A percentile compares a stretch with the other conserved stretches of the same genome.
Evolutionary conservation across 306 rosid genomes (phyloP).

Genomic region (Inga oerstediana): DNA sequence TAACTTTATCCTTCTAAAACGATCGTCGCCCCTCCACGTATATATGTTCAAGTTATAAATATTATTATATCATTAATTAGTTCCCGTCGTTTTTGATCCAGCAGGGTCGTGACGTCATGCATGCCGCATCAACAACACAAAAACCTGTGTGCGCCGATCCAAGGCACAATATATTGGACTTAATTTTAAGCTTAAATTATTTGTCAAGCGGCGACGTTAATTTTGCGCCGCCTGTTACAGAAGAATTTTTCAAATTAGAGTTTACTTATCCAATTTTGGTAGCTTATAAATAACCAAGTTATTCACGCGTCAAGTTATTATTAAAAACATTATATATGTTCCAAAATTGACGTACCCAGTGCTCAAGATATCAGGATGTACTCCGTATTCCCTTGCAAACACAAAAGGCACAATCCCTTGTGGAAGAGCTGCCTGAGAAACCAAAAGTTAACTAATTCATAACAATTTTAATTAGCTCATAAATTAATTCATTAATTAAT

Average conservation of each 20-base stretch:
- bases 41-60: background rate
- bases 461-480: background rate
- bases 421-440: constrained; percentile 89
- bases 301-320: background rate
- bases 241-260: background rate
- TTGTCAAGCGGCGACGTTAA: background rate
- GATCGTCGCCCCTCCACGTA: background rate
- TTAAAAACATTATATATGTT: background rate
- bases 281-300: background rate
- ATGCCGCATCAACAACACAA: background rate
- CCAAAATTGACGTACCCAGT: constrained; percentile 62
- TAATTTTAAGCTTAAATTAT: background rate
- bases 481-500: too few species aligned
- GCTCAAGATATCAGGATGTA: constrained; percentile 95
- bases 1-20: background rate
- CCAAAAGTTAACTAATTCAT: background rate
- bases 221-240: background rate
- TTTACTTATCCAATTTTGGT: background rate
- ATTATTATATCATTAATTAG: background rate
- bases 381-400: constrained; percentile 88
- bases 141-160: background rate
- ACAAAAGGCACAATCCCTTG: constrained; percentile 97
- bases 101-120: background rate
- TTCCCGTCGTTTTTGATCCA: background rate
- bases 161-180: background rate